These are phyloP conservation scores for Rhizopogon rudus DNA, from an alignment of 768 basidiomycete genomes.

Conservation along the genomic window DNA sequence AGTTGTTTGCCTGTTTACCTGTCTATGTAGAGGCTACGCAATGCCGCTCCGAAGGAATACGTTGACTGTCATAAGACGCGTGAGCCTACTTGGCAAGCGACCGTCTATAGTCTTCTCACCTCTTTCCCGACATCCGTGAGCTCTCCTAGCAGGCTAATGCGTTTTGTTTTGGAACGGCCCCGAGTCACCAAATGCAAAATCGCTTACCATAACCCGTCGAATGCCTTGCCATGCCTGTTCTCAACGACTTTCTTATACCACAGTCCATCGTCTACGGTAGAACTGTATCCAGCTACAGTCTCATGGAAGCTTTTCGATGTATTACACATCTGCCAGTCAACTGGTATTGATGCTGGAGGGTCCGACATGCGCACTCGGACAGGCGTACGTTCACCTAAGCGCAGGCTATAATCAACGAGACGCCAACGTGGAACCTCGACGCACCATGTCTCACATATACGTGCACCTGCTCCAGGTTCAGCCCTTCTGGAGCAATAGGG, in stretches of 20 bases:
- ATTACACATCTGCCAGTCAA: constrained; percentile 65
- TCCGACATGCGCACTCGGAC: constrained; percentile 62
- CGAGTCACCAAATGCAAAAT: constrained; percentile 15
- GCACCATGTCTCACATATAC: constrained; percentile 71
- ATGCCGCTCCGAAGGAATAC: constrained; percentile 50
- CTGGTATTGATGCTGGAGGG: constrained; percentile 60
- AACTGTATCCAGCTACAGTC: constrained; percentile 30
- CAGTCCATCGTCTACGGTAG: constrained; percentile 23
- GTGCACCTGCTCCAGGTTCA: constrained; percentile 68
- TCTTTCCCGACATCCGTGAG: constrained; percentile 42
- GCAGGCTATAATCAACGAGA: background rate
- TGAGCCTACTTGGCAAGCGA: constrained; percentile 1
- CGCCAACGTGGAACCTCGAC: constrained; percentile 17
- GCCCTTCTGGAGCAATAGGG: constrained; percentile 47
- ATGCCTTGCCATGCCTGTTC: constrained; percentile 44
- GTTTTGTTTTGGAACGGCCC: background rate
- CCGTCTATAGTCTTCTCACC: constrained; percentile 28
- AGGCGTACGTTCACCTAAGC: constrained; percentile 68
- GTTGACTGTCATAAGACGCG: constrained; percentile 45
- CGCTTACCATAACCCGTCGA: constrained; percentile 57
- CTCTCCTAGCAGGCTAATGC: constrained; percentile 52
- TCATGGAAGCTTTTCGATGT: constrained; percentile 46
- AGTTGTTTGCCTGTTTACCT: constrained; percentile 34
- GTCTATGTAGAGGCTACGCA: constrained; percentile 64
- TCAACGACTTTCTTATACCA: constrained; percentile 50